Evolutionary conservation across 768 basidiomycete genomes (phyloP).

Genomic region (Suillus alpinus): DNA sequence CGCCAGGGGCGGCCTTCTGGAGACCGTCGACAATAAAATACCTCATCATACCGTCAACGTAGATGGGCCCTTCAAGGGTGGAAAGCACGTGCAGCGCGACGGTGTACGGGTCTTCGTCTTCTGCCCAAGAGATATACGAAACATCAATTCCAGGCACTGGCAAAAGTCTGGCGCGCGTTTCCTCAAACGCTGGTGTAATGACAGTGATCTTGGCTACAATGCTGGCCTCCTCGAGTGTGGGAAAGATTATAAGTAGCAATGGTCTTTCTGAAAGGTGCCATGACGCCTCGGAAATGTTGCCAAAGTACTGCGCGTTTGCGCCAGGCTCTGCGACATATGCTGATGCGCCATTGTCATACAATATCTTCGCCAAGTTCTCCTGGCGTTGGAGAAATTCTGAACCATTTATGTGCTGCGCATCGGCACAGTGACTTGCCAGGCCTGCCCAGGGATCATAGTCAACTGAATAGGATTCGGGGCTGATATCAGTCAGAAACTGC

Average conservation of each 20-base stretch:
- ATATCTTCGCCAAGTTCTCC: slow-evolving; percentile 44
- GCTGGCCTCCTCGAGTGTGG: slow-evolving; percentile 25
- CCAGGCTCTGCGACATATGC: slow-evolving; percentile 83
- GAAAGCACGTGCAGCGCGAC: slow-evolving; percentile 37
- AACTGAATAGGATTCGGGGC: not conserved
- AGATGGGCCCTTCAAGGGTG: slow-evolving; percentile 35
- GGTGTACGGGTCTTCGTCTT: slow-evolving; percentile 65
- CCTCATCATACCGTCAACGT: slow-evolving; percentile 58
- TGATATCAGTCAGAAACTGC: not conserved
- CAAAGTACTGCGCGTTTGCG: slow-evolving; percentile 66
- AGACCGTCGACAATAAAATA: slow-evolving; percentile 68
- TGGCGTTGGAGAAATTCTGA: slow-evolving; percentile 55
- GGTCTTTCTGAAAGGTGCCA: slow-evolving; percentile 83
- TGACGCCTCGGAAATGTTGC: slow-evolving; percentile 57
- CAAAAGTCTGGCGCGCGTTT: slow-evolving; percentile 62
- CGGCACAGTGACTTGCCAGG: slow-evolving; percentile 42
- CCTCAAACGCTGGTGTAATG: slow-evolving; percentile 78
- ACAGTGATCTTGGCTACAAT: slow-evolving; percentile 49
- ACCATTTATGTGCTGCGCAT: slow-evolving; percentile 44
- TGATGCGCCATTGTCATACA: slow-evolving; percentile 50
- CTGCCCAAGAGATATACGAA: slow-evolving; percentile 57
- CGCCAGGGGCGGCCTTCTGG: slow-evolving; percentile 38
- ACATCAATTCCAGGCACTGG: slow-evolving; percentile 47
- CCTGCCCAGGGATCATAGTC: slow-evolving; percentile 19
- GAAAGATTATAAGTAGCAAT: slow-evolving; percentile 63